Evolutionary conservation across 192 early-diverging fungal genomes (phyloP), one percentile per base, ranked within the genome.

Genomic region (Entomortierella beljakovae): DNA sequence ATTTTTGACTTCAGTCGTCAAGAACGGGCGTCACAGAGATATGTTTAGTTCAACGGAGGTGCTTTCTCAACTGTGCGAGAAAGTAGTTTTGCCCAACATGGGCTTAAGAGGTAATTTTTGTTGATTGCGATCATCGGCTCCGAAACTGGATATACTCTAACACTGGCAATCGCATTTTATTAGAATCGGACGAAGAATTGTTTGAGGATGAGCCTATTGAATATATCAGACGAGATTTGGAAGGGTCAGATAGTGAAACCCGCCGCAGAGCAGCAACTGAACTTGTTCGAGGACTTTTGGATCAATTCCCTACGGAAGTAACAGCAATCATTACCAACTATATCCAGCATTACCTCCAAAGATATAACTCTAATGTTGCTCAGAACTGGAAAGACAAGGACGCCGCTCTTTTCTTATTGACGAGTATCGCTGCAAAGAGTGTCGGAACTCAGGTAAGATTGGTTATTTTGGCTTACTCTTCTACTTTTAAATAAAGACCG

Each of bases 171-270:
- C n/a, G 16, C 16, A 13, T 37, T 64, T 20, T 2, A 18, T 42
- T 65, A 83, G 92, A 89, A 56, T 81, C 84, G 29, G 98, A 99
- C 68, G 94, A 96, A 83, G 97, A 98, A 71, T 81, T 96, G 69
- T 98, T 98, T 83, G 94, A 98, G 68, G 97, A 98, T 68, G 97
- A 98, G 58, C 96, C 96, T 29, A 92, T 98, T 74, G 97, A 97
- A 60, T 98, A 92, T 72, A 94, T 98, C 73, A 85, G 96, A 42
- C 85, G 94, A 51, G 97, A 98, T 82, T 64, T 98, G 11, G 97
- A 98, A 74, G 96, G 96, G 33, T 92, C 92, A 20, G 96, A 97
- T 54, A 91, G 85, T 22, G 96, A 97, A 60, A 97, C 96, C 20
- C 93, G 98, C n/a, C 90, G 97, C 58, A 88, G 94, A 63, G 93